Base-by-base conservation (phyloP, 2,329 filamentous ascomycete genomes). In the Cercospora nicotianae region DNA sequence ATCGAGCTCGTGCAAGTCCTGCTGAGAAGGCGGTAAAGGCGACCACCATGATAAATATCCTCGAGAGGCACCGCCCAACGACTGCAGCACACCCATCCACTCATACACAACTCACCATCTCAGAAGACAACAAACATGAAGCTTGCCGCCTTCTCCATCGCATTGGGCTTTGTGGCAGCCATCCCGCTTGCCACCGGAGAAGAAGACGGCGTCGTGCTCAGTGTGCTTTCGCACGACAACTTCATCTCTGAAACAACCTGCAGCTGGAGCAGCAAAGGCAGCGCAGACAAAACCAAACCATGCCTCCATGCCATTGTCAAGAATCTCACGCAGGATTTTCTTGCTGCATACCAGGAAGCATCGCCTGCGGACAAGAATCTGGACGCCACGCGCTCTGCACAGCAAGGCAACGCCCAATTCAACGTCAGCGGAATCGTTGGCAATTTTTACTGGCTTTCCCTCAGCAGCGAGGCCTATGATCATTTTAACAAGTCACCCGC, bases 191-290 rank as follows among this genome's bases (percentile, higher is more conserved):
- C 31, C 31, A 13, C 8, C 12, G 3, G 23, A 7, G 48, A 53
- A 28, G 28, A 20, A 5, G 58, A 60, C 58, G n/a, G 36, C 20
- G 33, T 60, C 33, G 16, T 16, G 33, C 31, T 60, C 6, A 60
- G 58, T 4, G 58, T 42, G 6, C 58, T 60, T 4, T 60, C 58
- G 18, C 58, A 60, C 58, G 58, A 60, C 58, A 60, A 26, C 9
- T 60, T 60, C 20, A 31, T 60, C 33, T 42, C 58, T 26, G 58
- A 60, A n/a, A 18, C 58, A 5, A 28, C 18, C n/a, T 60, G 58
- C 58, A 39, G 31, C 31, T 60, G 13, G 28, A 10, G 20, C 28
- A 59, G 48, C 48, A 23, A 23, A 53, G 23, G 23, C 48, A n/a
- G 5, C 20, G 5, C 45, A 13, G 48, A 59, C 36, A 39, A 60